Percentiles rank a stretch among this genome's conserved stretches.
Evolutionary conservation across 257 asterid genomes (phyloP).

Genomic region (Mentha longifolia): DNA sequence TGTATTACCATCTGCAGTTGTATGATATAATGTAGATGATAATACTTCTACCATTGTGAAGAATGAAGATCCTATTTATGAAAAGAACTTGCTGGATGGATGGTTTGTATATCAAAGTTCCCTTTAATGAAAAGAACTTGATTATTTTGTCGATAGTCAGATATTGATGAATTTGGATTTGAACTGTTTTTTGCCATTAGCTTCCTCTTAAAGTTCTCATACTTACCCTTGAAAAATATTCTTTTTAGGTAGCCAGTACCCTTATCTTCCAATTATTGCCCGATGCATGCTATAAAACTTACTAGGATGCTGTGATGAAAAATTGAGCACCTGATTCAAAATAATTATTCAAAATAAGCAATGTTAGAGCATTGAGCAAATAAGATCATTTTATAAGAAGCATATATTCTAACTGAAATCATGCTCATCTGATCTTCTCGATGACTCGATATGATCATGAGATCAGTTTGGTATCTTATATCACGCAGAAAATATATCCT

Average conservation of each 20-base stretch:
- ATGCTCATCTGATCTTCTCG: neutral
- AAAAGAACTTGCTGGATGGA: neutral
- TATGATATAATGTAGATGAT: conserved; percentile 35
- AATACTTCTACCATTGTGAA: conserved; percentile 42
- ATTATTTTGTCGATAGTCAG: conserved; percentile 23
- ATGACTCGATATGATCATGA: no score
- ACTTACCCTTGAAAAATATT: neutral
- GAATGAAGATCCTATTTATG: conserved; percentile 9
- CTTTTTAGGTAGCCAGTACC: no score
- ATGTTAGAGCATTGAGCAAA: neutral
- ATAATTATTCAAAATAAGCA: no score
- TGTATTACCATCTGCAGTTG: conserved; percentile 30
- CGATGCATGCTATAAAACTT: no score
- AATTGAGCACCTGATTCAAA: no score
- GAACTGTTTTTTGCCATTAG: neutral
- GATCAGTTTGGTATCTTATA: no score
- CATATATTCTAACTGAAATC: neutral
- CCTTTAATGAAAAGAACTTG: conserved; percentile 24
- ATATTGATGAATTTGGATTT: neutral
- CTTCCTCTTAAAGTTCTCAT: neutral
- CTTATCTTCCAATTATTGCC: no score
- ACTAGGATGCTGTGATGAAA: no score
- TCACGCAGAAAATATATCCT: no score
- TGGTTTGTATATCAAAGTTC: neutral
- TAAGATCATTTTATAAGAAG: neutral